Evolutionary conservation across 2,329 filamentous ascomycete species (phyloP), one percentile per base, ranked within the genome.

Genomic region (Trichoderma brevicompactum): DNA sequence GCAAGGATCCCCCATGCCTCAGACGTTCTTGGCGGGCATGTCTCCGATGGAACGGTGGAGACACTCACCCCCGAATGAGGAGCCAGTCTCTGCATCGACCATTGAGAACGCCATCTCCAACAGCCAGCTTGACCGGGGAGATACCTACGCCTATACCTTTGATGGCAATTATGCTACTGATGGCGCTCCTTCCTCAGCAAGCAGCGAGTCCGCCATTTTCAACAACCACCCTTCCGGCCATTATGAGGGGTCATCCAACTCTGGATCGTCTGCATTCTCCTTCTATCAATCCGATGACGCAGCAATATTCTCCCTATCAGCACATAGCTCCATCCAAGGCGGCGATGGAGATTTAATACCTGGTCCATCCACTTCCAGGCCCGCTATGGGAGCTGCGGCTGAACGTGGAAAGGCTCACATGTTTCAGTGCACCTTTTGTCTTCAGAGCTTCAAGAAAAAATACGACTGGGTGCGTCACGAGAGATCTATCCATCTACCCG

Each of bases 381-480:
- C 67, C 2, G 60, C 67, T 7, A 7, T 15, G 17, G 48, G 48
- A 38, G 65, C 62, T 6, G 50, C 67, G 36, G 70, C 69, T 1
- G 67, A 67, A 8, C 64, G 55, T 32, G 66, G 62, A 3, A 71
- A 70, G 41, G 61, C 65, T 2, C 69, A 72, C 41, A 69, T 69
- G 1, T 79, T 79, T 56, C 72, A 74, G 32, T 80, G 79, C 67
- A 78, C 75, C 0, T 77, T 78, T 64, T 80, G 79, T 62, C 67
- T 69, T 5, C 76, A 78, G 32, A 72, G 67, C 46, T 80, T 80
- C 61, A 75, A 74, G 61, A 80, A 78, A 59, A 77, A 75, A 48
- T 79, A 79, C 60, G 79, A 80, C 61, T 79, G 77, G 77, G 72
- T 75, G 12, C 76, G 83, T 1, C 83, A 85, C 67, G 83, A 85